A percentile compares a stretch with the other conserved stretches of the same genome.
phyloP scores from a whole-genome alignment of 192 early-diverging fungal species.

The Rhizophagus clarus region DNA sequence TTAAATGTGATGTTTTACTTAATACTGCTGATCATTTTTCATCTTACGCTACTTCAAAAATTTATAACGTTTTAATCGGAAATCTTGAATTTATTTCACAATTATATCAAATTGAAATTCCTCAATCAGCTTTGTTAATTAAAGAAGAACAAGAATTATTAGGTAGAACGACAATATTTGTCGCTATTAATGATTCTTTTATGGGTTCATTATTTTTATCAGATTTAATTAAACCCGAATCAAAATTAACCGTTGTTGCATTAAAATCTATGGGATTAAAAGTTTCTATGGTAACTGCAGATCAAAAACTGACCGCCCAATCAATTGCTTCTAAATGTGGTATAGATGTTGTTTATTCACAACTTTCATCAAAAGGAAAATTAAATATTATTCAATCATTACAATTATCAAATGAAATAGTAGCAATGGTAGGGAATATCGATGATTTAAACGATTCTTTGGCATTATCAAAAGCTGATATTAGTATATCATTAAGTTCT shows the following conservation, averaged over 20 bases:
- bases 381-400: slow-evolving; percentile 68
- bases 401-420: slow-evolving; percentile 58
- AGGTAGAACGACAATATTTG: slow-evolving; percentile 81
- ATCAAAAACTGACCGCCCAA: slow-evolving; percentile 80
- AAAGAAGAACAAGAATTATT: slow-evolving; percentile 56
- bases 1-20: slow-evolving; percentile 59
- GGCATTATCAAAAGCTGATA: slow-evolving; percentile 77
- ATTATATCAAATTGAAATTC: slow-evolving; percentile 46
- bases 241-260: slow-evolving; percentile 65
- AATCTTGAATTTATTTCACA: slow-evolving; percentile 65
- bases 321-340: slow-evolving; percentile 81
- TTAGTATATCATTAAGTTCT: slow-evolving; percentile 87
- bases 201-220: slow-evolving; percentile 76
- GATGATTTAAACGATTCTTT: slow-evolving; percentile 96
- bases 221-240: slow-evolving; percentile 82
- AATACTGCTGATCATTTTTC: neutral
- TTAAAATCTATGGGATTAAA: slow-evolving; percentile 75
- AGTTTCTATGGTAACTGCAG: slow-evolving; percentile 92
- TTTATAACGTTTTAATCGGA: slow-evolving; percentile 67
- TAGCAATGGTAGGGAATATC: slow-evolving; percentile 83
- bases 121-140: slow-evolving; percentile 39
- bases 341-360: slow-evolving; percentile 85
- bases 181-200: slow-evolving; percentile 62
- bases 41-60: neutral
- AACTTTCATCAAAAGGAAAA: slow-evolving; percentile 90